Base-by-base conservation (phyloP, 2,329 filamentous ascomycete species). In the Pseudocercospora fuligena region DNA sequence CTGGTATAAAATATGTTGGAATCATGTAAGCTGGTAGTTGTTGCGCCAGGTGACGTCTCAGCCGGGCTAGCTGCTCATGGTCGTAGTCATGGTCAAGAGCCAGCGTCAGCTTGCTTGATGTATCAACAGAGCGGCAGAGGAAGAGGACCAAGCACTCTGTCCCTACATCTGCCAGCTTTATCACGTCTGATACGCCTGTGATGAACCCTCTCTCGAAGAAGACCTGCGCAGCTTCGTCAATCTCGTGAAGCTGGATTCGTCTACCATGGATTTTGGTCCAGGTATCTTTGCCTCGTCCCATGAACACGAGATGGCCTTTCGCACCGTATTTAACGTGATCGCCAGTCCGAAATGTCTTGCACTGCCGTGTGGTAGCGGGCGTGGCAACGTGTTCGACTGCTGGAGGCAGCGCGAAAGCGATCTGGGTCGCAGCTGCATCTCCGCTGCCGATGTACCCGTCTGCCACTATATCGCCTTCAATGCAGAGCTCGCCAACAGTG, bases 1-100 rank as follows among this genome's bases (percentile, higher is more conserved):
- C 82, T 0, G 91, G 90, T 5, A 97, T 80, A 4, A 96, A 78
- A 65, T 89, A 86, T 0, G 87, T 88, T 0, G 94, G 94, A 1
- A 96, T 78, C 92, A 95, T 95, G 76, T 96, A 96, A 0, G 78
- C 73, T 23, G 64, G 64, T 25, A 51, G 5, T 25, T 27, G 19
- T 9, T 51, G 47, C 23, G 47, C 23, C 19, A 51, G 47, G 21
- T 62, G 47, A 25, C 33, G 47, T 21, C n/a, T 31, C 29, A 62
- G 23, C 16, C 7, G 25, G 2, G 29, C 23, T 2, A 53, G 53
- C 49, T 36, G 49, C n/a, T 49, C 29, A 25, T 27, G 12, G 9
- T 53, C 60, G 6, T 7, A 25, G 11, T 33, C n/a, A 21, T 12
- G 23, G 31, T 56, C 47, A n/a, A 62, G 27, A 36, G n/a, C 12